Conservation (phyloP, 352 stramenopile species). For the Phytophthora crassamura region DNA sequence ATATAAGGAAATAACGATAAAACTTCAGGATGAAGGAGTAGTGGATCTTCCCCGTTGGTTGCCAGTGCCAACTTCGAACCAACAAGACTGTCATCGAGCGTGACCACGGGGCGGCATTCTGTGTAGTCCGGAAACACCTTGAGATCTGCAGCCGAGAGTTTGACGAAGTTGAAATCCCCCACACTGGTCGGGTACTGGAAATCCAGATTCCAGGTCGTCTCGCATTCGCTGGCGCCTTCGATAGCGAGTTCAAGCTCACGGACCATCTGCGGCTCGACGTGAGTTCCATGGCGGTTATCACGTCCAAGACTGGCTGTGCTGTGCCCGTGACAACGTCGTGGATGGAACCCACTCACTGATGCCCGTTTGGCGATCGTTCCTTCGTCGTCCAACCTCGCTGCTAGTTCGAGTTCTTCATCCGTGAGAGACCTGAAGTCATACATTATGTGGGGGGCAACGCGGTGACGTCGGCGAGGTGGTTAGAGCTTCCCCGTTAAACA, state of each 20-base stretch:
- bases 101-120: slow-evolving; percentile 26
- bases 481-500: slow-evolving; percentile 12
- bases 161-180: slow-evolving; percentile 11
- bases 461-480: slow-evolving; percentile 16
- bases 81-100: slow-evolving; percentile 18
- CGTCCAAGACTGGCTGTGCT: slow-evolving; percentile 8
- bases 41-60: slow-evolving; percentile 20
- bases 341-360: slow-evolving; percentile 29
- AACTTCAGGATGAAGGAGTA: slow-evolving; percentile 17
- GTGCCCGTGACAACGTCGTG: slow-evolving; percentile 22
- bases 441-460: slow-evolving; percentile 9
- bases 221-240: background rate
- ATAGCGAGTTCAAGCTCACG: background rate
- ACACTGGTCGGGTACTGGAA: slow-evolving; percentile 10
- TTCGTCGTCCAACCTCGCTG: slow-evolving; percentile 18
- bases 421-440: slow-evolving; percentile 30
- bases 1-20: slow-evolving; percentile 35
- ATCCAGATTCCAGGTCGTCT: slow-evolving; percentile 1
- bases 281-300: no score
- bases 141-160: slow-evolving; percentile 25
- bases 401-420: slow-evolving; percentile 24
- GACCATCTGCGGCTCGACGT: no score
- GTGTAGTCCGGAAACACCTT: slow-evolving; percentile 37
- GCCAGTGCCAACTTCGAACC: slow-evolving; percentile 23
- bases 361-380: slow-evolving; percentile 25